Conservation (phyloP, 2,329 filamentous ascomycete genomes). For the Aspergillus arachidicola region DNA sequence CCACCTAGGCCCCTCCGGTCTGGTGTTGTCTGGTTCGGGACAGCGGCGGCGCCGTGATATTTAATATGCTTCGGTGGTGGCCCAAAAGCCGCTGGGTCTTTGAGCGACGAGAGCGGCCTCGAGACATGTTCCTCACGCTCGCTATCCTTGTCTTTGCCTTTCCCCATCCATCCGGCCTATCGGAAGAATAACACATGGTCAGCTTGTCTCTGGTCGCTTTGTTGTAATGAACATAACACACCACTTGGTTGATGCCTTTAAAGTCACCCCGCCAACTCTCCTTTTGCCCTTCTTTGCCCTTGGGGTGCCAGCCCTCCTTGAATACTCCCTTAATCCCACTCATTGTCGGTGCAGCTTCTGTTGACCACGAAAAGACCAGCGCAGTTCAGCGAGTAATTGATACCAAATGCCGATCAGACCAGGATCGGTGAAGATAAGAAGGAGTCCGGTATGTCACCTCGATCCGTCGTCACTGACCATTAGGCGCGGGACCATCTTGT, state of each 20-base stretch:
- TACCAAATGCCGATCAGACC: constrained; percentile 7
- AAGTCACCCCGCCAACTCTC: constrained; percentile 60
- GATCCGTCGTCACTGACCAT: neutral
- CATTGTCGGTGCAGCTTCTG: constrained; percentile 35
- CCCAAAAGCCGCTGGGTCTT: constrained; percentile 76
- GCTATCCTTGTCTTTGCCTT: constrained; percentile 51
- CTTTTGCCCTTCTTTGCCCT: constrained; percentile 54
- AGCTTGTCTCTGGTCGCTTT: constrained; percentile 16
- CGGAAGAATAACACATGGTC: constrained; percentile 25
- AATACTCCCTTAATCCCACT: constrained; percentile 51
- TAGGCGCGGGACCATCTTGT: neutral
- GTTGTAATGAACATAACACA: constrained; percentile 34
- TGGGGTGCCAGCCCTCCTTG: constrained; percentile 59
- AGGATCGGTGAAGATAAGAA: constrained; percentile 1
- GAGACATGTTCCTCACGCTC: constrained; percentile 56
- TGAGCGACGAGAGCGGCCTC: constrained; percentile 68
- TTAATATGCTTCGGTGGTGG: constrained; percentile 73
- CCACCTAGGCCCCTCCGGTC: constrained; percentile 48
- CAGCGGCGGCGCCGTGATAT: constrained; percentile 50
- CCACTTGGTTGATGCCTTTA: constrained; percentile 60
- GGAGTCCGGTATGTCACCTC: neutral
- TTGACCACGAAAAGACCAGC: neutral
- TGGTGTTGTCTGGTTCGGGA: constrained; percentile 49
- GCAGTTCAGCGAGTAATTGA: neutral
- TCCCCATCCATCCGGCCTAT: constrained; percentile 62